These are phyloP conservation scores for Termitomyces sp. DNA, from an alignment of 768 basidiomycete genomes.

Conservation along the genomic window DNA sequence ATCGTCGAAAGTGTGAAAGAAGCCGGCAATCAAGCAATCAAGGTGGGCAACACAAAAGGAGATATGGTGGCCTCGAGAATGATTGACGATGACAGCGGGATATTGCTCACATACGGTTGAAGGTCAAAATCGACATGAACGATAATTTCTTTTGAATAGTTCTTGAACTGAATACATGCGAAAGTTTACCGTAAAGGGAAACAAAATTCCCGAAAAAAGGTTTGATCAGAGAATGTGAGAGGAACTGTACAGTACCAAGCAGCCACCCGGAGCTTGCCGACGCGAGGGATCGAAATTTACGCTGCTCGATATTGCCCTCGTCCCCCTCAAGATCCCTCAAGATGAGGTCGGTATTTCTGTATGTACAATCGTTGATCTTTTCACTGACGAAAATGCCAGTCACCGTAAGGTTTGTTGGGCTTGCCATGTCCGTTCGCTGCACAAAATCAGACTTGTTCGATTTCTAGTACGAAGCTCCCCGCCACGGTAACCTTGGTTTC, in stretches of 20 bases:
- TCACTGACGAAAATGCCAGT: constrained; percentile 37
- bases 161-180: background rate
- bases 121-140: background rate
- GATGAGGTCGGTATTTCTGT: constrained; percentile 54
- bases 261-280: constrained; percentile 33
- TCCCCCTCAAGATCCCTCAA: constrained; percentile 43
- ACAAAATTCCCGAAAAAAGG: constrained; percentile 8
- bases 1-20: background rate
- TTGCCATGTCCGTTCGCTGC: background rate
- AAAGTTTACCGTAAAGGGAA: constrained; percentile 10
- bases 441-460: background rate
- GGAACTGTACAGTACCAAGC: constrained; percentile 39
- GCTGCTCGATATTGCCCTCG: constrained; percentile 28
- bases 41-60: background rate
- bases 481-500: constrained; percentile 97
- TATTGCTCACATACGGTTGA: background rate
- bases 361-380: constrained; percentile 8
- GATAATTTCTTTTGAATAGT: no score
- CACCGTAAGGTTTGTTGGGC: constrained; percentile 74
- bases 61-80: background rate
- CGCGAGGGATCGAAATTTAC: constrained; percentile 21
- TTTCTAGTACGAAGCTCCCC: constrained; percentile 92
- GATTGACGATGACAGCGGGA: background rate
- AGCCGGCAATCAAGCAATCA: background rate
- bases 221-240: background rate